Evolutionary conservation across 2,329 filamentous ascomycete genomes (phyloP).

Genomic region (Tothia fuscella): DNA sequence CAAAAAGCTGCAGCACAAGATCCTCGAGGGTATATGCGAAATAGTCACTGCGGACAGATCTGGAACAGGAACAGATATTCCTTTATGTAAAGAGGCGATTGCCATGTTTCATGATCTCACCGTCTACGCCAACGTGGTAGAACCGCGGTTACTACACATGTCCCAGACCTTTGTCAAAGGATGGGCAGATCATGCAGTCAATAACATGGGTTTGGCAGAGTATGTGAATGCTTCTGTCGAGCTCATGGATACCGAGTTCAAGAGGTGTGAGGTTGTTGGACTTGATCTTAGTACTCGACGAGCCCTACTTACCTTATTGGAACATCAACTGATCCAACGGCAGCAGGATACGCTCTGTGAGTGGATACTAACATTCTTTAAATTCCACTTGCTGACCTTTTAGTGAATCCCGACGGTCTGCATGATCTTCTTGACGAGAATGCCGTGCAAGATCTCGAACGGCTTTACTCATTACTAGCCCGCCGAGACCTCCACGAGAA

Average conservation of each 20-base stretch:
- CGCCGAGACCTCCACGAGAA: slow-evolving; percentile 58
- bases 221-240: slow-evolving; percentile 52
- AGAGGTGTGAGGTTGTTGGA: slow-evolving; percentile 67
- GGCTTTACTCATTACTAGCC: slow-evolving; percentile 66
- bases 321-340: slow-evolving; percentile 57
- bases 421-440: slow-evolving; percentile 60
- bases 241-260: slow-evolving; percentile 60
- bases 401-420: slow-evolving; percentile 52
- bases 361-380: no score
- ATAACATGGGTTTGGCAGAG: slow-evolving; percentile 48
- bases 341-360: slow-evolving; percentile 40
- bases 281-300: slow-evolving; percentile 69
- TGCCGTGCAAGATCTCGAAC: slow-evolving; percentile 57
- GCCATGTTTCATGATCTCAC: slow-evolving; percentile 76
- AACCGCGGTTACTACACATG: slow-evolving; percentile 56
- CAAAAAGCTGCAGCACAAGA: slow-evolving; percentile 37
- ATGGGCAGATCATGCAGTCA: slow-evolving; percentile 57
- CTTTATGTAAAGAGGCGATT: slow-evolving; percentile 41
- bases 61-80: slow-evolving; percentile 35
- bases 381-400: slow-evolving; percentile 34
- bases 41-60: slow-evolving; percentile 62
- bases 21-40: slow-evolving; percentile 61
- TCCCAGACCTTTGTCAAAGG: slow-evolving; percentile 57
- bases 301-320: slow-evolving; percentile 60
- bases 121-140: slow-evolving; percentile 69